phyloP scores from a whole-genome alignment of 2,329 filamentous ascomycete species.

The Penicillium sp. region DNA sequence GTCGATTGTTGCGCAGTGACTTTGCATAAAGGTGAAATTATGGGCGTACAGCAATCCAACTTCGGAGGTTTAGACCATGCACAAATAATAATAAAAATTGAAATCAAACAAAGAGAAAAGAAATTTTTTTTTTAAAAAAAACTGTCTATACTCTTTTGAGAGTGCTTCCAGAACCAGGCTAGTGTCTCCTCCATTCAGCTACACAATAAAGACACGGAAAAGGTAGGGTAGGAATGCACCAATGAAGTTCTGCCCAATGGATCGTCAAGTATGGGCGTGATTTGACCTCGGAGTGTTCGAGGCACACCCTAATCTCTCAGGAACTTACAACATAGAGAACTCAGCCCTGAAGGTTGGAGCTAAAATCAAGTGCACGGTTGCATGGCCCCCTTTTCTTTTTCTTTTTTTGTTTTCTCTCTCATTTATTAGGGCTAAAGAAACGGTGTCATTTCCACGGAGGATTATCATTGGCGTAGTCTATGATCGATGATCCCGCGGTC shows the following conservation, averaged over 20 bases:
- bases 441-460: constrained; percentile 10
- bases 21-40: constrained; percentile 12
- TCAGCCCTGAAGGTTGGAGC: constrained; percentile 25
- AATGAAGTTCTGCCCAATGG: not conserved
- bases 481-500: constrained; percentile 26
- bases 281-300: not conserved
- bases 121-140: too few relatives aligned
- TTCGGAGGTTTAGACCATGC: constrained; percentile 7
- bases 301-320: not conserved
- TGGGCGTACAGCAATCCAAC: not conserved
- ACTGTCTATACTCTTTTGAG: constrained; percentile 6
- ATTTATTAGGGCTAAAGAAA: constrained; percentile 9
- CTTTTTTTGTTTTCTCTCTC: not conserved
- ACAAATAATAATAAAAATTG: not conserved
- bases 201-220: not conserved
- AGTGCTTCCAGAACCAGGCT: constrained; percentile 24
- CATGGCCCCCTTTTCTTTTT: constrained; percentile 9
- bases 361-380: constrained; percentile 18
- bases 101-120: not conserved
- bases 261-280: not conserved
- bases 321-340: constrained; percentile 7
- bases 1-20: constrained; percentile 15
- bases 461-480: constrained; percentile 6
- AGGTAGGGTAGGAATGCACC: not conserved
- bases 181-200: constrained; percentile 10